Conservation (phyloP, 345 rosid species). For the Camelina laxa region DNA sequence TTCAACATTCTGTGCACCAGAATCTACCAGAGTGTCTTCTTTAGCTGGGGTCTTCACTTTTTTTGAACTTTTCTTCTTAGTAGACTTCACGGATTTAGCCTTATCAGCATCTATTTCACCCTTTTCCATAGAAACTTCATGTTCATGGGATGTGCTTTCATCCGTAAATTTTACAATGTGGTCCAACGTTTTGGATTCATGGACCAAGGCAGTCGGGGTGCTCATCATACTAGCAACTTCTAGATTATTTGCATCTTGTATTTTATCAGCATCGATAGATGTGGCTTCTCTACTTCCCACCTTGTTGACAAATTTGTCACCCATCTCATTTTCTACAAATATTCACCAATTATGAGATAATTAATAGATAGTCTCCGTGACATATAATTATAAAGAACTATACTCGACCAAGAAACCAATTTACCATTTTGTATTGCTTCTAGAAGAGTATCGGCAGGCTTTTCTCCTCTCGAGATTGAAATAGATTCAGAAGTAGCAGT, state of each 20-base stretch:
- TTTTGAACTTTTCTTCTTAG: conserved; percentile 55
- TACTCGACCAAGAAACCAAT: background rate
- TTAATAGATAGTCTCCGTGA: background rate
- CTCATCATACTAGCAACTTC: conserved; percentile 16
- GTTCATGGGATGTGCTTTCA: conserved; percentile 11
- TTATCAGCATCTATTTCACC: conserved; percentile 27
- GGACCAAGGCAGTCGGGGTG: background rate
- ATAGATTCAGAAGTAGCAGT: conserved; percentile 3
- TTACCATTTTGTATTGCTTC: conserved; percentile 35
- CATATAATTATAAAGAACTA: background rate
- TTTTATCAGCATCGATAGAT: background rate
- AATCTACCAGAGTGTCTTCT: conserved; percentile 23
- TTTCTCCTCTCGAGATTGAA: background rate
- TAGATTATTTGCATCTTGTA: background rate
- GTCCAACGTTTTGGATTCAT: conserved; percentile 20
- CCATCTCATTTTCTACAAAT: conserved; percentile 17
- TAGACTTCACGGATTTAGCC: conserved; percentile 40
- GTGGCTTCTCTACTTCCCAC: conserved; percentile 8
- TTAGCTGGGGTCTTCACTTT: conserved; percentile 41
- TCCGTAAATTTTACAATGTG: conserved; percentile 2
- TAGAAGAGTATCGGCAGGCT: background rate
- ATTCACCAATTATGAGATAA: background rate
- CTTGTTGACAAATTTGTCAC: background rate
- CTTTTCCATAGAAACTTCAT: background rate
- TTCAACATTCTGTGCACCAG: conserved; percentile 40